These are phyloP conservation scores for Yarrowia porcina DNA, from an alignment of 805 yeast species.

Conservation along the genomic window DNA sequence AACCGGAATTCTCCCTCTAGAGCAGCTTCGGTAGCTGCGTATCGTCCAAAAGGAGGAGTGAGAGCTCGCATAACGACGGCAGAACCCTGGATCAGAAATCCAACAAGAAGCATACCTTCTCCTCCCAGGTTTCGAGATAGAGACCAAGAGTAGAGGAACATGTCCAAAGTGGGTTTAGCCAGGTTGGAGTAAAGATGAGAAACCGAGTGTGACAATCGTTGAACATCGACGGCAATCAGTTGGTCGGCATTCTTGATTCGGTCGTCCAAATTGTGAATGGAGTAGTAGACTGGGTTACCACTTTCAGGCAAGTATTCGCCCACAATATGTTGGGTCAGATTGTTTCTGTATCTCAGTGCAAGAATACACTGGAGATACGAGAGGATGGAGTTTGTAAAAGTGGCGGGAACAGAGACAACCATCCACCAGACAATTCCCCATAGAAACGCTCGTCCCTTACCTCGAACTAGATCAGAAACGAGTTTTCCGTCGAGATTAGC, in stretches of 20 bases:
- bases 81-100: constrained; percentile 75
- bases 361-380: constrained; percentile 40
- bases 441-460: constrained; percentile 60
- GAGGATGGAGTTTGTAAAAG: constrained; percentile 70
- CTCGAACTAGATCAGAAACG: constrained; percentile 76
- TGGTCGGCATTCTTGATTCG: constrained; percentile 74
- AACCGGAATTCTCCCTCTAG: constrained; percentile 83
- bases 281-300: constrained; percentile 65
- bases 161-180: constrained; percentile 77
- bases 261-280: constrained; percentile 59
- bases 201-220: constrained; percentile 66
- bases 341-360: constrained; percentile 50
- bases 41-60: constrained; percentile 86
- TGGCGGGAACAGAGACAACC: constrained; percentile 80
- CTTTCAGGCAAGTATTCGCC: constrained; percentile 69
- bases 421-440: constrained; percentile 71
- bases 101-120: constrained; percentile 69
- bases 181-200: constrained; percentile 78
- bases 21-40: constrained; percentile 70
- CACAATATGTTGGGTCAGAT: constrained; percentile 62
- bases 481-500: constrained; percentile 83
- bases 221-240: constrained; percentile 75
- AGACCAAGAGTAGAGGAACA: constrained; percentile 75
- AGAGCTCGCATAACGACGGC: constrained; percentile 68
- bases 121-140: constrained; percentile 55